Evolutionary conservation across 2,329 filamentous ascomycete species (phyloP).

Genomic region (Beauveria scarabaeidicola): DNA sequence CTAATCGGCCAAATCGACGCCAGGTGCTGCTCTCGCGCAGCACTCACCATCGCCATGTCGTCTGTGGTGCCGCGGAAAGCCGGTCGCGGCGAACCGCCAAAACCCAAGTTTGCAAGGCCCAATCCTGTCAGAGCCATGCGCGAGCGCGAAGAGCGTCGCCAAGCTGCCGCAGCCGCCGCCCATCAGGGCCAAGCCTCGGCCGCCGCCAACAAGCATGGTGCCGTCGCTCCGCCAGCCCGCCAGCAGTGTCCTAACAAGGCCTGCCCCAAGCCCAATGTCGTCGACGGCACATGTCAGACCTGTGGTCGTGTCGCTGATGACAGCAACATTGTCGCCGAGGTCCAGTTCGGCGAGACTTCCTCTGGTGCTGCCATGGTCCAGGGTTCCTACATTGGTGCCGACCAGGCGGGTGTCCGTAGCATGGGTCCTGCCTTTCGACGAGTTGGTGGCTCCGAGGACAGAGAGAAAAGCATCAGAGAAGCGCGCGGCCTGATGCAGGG

Average conservation of each 20-base stretch:
- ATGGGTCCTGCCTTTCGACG: constrained; percentile 54
- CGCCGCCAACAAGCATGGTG: constrained; percentile 20
- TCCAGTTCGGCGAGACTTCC: constrained; percentile 82
- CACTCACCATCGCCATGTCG: constrained; percentile 31
- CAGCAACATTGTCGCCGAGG: constrained; percentile 83
- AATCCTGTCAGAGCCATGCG: constrained; percentile 44
- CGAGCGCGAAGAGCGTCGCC: constrained; percentile 40
- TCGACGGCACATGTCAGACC: constrained; percentile 64
- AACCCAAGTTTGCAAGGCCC: constrained; percentile 35
- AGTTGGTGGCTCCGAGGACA: constrained; percentile 48
- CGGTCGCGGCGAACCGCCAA: constrained; percentile 21
- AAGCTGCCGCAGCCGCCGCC: constrained; percentile 24
- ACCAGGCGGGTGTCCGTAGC: constrained; percentile 70
- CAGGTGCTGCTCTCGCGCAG: not conserved
- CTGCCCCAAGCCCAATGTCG: constrained; percentile 52
- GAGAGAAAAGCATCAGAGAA: constrained; percentile 53
- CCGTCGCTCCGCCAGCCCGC: constrained; percentile 27
- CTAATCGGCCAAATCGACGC: not conserved
- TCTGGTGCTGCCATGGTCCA: constrained; percentile 83
- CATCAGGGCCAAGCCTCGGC: constrained; percentile 22
- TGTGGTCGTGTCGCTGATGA: constrained; percentile 82
- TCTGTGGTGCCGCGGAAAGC: constrained; percentile 35
- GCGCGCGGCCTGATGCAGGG: constrained; percentile 51
- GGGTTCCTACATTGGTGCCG: constrained; percentile 77
- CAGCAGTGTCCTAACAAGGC: constrained; percentile 49